Evolutionary conservation across 257 asterid species (phyloP).

Genomic region (Fraxinus anomala): DNA sequence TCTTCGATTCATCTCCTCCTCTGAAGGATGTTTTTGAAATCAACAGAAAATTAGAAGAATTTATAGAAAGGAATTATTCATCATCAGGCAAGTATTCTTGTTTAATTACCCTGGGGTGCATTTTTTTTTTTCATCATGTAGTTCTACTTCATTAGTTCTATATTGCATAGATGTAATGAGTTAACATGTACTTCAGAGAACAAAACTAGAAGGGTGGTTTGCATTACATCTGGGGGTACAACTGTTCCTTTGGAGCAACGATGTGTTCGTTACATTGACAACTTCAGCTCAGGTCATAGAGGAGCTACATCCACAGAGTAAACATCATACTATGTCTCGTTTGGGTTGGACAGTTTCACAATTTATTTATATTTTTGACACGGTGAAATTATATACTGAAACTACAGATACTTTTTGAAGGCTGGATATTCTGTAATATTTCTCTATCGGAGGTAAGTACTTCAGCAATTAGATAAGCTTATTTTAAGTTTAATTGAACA

Average conservation of each 20-base stretch:
- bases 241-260: constrained; percentile 91
- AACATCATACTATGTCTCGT: constrained; percentile 21
- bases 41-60: constrained; percentile 51
- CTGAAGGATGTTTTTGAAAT: constrained; percentile 60
- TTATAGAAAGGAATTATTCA: constrained; percentile 38
- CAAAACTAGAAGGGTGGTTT: constrained; percentile 62
- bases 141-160: background rate
- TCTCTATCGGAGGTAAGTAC: constrained; percentile 75
- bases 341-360: constrained; percentile 5
- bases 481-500: constrained; percentile 7
- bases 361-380: constrained; percentile 15
- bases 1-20: constrained; percentile 90
- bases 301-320: constrained; percentile 99
- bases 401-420: constrained; percentile 76
- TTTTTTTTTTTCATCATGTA: background rate
- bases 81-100: constrained; percentile 46
- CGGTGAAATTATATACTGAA: constrained; percentile 9
- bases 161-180: background rate
- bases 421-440: constrained; percentile 89
- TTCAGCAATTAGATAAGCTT: constrained; percentile 1
- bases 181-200: constrained; percentile 37
- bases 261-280: constrained; percentile 94
- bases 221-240: constrained; percentile 97
- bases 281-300: constrained; percentile 94
- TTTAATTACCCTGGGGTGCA: background rate